Evolutionary conservation across 2,329 filamentous ascomycete genomes (phyloP), one percentile per base, ranked within the genome.

Genomic region (Septoria linicola): DNA sequence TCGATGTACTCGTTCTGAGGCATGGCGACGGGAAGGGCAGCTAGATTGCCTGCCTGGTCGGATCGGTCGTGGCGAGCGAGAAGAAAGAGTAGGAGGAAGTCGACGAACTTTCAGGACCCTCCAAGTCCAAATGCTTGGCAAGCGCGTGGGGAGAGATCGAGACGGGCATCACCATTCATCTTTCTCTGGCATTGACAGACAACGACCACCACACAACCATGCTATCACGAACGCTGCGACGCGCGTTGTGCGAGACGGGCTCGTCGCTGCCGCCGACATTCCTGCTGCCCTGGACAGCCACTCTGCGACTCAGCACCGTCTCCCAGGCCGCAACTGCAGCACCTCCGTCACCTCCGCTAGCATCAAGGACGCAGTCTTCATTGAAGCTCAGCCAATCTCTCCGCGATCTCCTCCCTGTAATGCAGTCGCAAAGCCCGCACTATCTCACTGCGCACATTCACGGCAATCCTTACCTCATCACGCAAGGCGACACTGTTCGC

Each of bases 371-470:
- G n/a, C n/a, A n/a, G n/a, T n/a, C n/a, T n/a, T n/a, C 36, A 64
- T 61, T 39, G 72, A 67, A 71, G 13, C 63, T 86, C 55, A 76
- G 79, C 54, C 71, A 79, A 43, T 80, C 80, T 1, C 76, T 88
- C 56, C 76, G 74, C 58, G 66, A 77, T 55, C 78, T 89, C 41
- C 81, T 90, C 23, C 87, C 88, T 1, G 76, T 89, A 40, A 81
- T 93, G 41, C 80, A 79, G 61, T 79, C 84, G 8, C 88, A 93
- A 72, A 81, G 84, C 2, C 75, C 78, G 17, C 87, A 89, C 78
- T 93, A 92, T 76, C 81, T 89, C 66, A 88, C 84, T 39, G 76
- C 86, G 49, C 87, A 90, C 72, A 85, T 95, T 71, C 85, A 93
- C 72, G 86, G 82, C 23, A 82, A 80, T 47, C 86, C 87, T 5